Evolutionary conservation across 1,284 basidiomycete species (phyloP), one percentile per base, ranked within the genome.

Genomic region (Cutaneotrichosporon sp.): DNA sequence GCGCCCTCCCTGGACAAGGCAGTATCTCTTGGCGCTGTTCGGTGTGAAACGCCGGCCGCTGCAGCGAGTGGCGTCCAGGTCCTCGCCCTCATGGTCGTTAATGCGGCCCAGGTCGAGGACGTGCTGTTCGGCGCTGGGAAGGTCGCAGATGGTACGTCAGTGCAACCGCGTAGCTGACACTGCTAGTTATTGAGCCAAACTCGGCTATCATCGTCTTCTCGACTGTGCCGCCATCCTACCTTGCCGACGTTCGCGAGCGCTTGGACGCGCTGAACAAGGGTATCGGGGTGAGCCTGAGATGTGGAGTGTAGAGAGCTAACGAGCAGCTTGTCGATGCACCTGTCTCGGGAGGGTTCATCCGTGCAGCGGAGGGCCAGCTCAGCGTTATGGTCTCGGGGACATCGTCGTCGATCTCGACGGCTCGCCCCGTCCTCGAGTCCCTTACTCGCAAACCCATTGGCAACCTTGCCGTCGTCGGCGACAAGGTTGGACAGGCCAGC

Each of bases 371-470:
- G 5, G 79, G 79, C 9, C 71, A 73, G 29, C 70, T 80, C 8
- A 73, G 72, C 34, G 74, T 80, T 64, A 80, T 81, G 77, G 70
- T 72, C 14, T 73, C 77, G 13, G 77, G 77, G 14, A 63, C 69
- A 1, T 34, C 64, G 2, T 38, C 53, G 1, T 70, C 73, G 2
- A 65, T 77, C 31, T 54, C 64, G 14, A 69, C 62, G 2, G 70
- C 69, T 16, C 63, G 59, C 47, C 67, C 71, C 1, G 69, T 78
- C 18, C 70, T 81, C 14, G 55, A 70, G 8, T 71, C 70, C 18
- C 67, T 71, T 31, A 76, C 77, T 43, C 64, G 56, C 31, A 31
- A 56, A 7, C 72, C 72, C 42, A 66, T 71, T 47, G 73, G 75
- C 6, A 66, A 67, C 24, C 54, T 76, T 13, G 62, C 58, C 22